Percentiles rank a stretch among this genome's conserved stretches.
Evolutionary conservation across 1,139 yeast species (phyloP).

Genomic region (Pichia sp.): DNA sequence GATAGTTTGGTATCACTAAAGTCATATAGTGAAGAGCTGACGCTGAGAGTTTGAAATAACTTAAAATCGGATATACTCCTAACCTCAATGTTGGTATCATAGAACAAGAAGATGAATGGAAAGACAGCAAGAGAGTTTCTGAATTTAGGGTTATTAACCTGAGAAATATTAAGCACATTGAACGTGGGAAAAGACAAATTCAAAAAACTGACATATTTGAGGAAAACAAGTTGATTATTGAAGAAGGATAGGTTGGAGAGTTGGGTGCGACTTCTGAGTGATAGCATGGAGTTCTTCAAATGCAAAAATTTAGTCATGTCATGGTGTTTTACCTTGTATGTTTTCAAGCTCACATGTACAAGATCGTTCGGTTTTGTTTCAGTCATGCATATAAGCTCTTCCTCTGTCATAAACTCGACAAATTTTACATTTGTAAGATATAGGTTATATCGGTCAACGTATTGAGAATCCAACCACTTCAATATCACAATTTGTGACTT

Average conservation of each 20-base stretch:
- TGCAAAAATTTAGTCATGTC: slow-evolving; percentile 5
- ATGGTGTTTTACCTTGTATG: slow-evolving; percentile 8
- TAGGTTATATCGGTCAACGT: slow-evolving; percentile 11
- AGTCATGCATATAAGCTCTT: slow-evolving; percentile 8
- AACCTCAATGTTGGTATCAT: slow-evolving; percentile 36
- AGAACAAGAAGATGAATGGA: slow-evolving; percentile 42
- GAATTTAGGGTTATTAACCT: slow-evolving; percentile 25
- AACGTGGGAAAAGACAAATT: slow-evolving; percentile 1
- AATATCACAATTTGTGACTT: slow-evolving; percentile 9
- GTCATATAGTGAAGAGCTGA: slow-evolving; percentile 29
- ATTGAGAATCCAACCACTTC: slow-evolving; percentile 10
- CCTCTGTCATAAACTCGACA: slow-evolving; percentile 1
- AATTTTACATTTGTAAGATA: slow-evolving; percentile 8
- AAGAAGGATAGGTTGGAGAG: slow-evolving; percentile 2
- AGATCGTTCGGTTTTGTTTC: slow-evolving; percentile 8
- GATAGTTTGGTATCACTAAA: slow-evolving; percentile 1
- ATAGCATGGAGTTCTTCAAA: slow-evolving; percentile 2
- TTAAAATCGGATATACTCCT: slow-evolving; percentile 39
- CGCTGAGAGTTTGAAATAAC: slow-evolving; percentile 33
- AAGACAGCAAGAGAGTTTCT: slow-evolving; percentile 30
- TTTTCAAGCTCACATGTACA: slow-evolving; percentile 8
- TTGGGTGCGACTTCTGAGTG: slow-evolving; percentile 4
- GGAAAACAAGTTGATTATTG: slow-evolving; percentile 5
- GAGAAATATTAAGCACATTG: neutral
- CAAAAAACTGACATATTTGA: slow-evolving; percentile 8